Evolutionary conservation across 2,329 filamentous ascomycete species (phyloP), one percentile per base, ranked within the genome.

Genomic region (Aciculosporium take): DNA sequence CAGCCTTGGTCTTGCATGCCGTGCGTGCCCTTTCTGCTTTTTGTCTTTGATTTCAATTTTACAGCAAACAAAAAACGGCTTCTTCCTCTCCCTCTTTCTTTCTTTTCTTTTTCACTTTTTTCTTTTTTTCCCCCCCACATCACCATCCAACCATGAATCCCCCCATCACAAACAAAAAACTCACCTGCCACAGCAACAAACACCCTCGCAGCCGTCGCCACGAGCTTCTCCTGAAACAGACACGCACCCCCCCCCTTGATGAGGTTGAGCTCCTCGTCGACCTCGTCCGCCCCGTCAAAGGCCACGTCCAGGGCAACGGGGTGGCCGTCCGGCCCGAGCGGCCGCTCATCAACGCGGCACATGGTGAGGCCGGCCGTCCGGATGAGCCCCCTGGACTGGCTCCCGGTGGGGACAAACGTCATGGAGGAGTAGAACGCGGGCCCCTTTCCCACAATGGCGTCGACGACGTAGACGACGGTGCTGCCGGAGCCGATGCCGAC

Each of bases 181-280:
- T 54, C 62, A 84, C 80, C 81, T 43, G 85, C 86, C 44, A 93
- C 85, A 53, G 84, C 89, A 47, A 95, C 72, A 55, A 95, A 94
- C 57, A 84, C 84, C 62, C 78, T 83, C 3, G 86, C 81, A 38
- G 82, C 76, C 45, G 85, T 76, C 5, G 88, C 88, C 4, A 98
- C 88, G 28, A 98, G 71, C 68, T 98, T 98, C 66, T 98, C 91
- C 62, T 96, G 91, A 67, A 94, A 94, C 43, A 96, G 66, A 63
- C 91, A 98, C n/a, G 87, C 91, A 44, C 91, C 91, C 38, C 91
- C 91, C 41, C 91, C 91, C 68, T 96, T 96, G 67, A 98, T 96
- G 57, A 89, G 86, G 63, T 96, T 98, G 45, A 98, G 66, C 40
- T 93, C 84, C 36, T 85, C 79, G 58, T 98, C 91, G 25, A 98